These are phyloP conservation scores for Plasmodium yoelii DNA, from an alignment of 169 alveolate species.

Conservation along the genomic window DNA sequence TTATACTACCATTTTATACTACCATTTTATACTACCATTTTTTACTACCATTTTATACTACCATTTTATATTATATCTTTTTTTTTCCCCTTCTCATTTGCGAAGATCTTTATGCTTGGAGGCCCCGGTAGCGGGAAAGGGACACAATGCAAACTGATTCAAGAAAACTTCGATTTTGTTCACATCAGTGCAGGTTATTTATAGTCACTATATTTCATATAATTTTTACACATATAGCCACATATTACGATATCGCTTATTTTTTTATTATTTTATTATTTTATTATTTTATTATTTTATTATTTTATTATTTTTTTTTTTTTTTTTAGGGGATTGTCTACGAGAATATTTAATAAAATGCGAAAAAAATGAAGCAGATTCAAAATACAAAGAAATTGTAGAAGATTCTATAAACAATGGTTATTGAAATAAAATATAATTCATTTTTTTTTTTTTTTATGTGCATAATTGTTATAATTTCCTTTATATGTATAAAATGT, in stretches of 20 bases:
- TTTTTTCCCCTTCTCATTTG: background rate
- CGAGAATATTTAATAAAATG: conserved; percentile 81
- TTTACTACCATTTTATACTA: too few species aligned
- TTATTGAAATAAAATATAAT: conserved; percentile 28
- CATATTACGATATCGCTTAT: background rate
- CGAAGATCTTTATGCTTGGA: conserved; percentile 86
- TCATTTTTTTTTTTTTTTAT: background rate
- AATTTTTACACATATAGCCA: background rate
- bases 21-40: too few species aligned
- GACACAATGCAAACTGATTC: conserved; percentile 85
- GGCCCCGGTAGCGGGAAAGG: conserved; percentile 92
- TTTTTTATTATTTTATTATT: too few species aligned
- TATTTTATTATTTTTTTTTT: too few species aligned
- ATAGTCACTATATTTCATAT: background rate
- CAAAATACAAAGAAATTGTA: conserved; percentile 41
- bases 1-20: too few species aligned
- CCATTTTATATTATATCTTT: conserved; percentile 2
- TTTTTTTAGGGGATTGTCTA: conserved; percentile 82
- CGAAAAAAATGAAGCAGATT: conserved; percentile 48
- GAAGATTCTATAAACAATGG: conserved; percentile 77
- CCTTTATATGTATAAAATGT: too few species aligned
- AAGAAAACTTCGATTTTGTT: conserved; percentile 84
- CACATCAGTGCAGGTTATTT: conserved; percentile 94
- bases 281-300: too few species aligned
- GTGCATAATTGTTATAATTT: background rate